These are phyloP conservation scores for Neocallimastix lanati DNA, from an alignment of 192 early-diverging fungal genomes.

Conservation along the genomic window DNA sequence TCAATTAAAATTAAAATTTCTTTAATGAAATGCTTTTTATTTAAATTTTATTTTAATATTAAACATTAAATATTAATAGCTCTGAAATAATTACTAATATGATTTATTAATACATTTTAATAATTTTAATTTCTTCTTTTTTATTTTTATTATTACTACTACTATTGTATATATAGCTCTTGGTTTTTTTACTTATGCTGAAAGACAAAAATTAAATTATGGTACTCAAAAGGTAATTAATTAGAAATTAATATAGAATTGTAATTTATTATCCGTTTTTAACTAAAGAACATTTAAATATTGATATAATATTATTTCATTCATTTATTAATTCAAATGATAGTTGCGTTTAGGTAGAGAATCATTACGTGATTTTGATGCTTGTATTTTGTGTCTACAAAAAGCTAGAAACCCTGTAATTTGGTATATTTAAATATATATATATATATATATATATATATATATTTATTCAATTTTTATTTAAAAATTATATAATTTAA, in stretches of 20 bases:
- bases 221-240: slow-evolving; percentile 58
- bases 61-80: no score
- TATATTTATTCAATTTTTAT: slow-evolving; percentile 4
- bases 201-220: slow-evolving; percentile 68
- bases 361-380: slow-evolving; percentile 62
- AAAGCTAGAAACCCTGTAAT: slow-evolving; percentile 48
- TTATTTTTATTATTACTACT: no score
- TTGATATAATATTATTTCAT: no score
- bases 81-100: no score
- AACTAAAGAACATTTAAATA: no score
- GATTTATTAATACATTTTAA: no score
- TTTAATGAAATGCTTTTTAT: no score
- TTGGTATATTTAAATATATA: slow-evolving; percentile 17
- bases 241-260: neutral
- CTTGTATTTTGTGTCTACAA: slow-evolving; percentile 75
- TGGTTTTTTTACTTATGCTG: slow-evolving; percentile 80
- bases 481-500: no score
- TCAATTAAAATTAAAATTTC: no score
- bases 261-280: no score
- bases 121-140: no score
- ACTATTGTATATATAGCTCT: slow-evolving; percentile 37
- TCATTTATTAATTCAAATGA: neutral
- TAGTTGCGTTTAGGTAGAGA: slow-evolving; percentile 67
- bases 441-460: neutral
- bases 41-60: no score